Conservation (phyloP, 2,329 filamentous ascomycete species). For the Tolypocladium sp. region DNA sequence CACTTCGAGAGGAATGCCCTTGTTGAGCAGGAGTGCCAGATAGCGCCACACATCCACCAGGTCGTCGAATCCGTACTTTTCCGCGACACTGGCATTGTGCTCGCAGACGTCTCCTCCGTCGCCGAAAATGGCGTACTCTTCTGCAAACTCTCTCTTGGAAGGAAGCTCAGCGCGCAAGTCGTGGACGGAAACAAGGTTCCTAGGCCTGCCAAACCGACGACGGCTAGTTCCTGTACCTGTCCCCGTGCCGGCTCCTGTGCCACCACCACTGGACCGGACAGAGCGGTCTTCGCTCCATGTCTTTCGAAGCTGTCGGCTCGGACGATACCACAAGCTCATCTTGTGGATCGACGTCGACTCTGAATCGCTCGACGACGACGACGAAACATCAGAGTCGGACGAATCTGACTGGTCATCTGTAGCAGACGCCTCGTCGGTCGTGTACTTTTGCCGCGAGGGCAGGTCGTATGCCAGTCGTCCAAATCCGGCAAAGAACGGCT, state of each 20-base stretch:
- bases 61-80: slow-evolving; percentile 60
- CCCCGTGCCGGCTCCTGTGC: slow-evolving; percentile 39
- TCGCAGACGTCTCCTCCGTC: slow-evolving; percentile 72
- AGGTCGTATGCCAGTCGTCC: slow-evolving; percentile 44
- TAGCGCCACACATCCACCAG: slow-evolving; percentile 79
- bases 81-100: slow-evolving; percentile 73
- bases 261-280: slow-evolving; percentile 49
- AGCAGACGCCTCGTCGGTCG: slow-evolving; percentile 39
- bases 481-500: slow-evolving; percentile 49
- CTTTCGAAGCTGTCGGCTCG: slow-evolving; percentile 41
- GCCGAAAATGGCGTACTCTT: slow-evolving; percentile 76
- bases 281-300: slow-evolving; percentile 49
- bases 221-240: slow-evolving; percentile 45
- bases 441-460: slow-evolving; percentile 35
- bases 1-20: slow-evolving; percentile 63
- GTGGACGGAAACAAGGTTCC: slow-evolving; percentile 67
- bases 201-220: slow-evolving; percentile 38
- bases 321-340: slow-evolving; percentile 47
- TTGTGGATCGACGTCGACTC: slow-evolving; percentile 55
- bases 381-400: slow-evolving; percentile 37
- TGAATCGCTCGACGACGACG: slow-evolving; percentile 48
- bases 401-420: slow-evolving; percentile 43
- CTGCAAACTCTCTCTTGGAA: slow-evolving; percentile 66
- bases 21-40: slow-evolving; percentile 65
- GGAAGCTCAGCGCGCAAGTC: slow-evolving; percentile 64